Conservation (phyloP, 352 stramenopile genomes). For the Saprolegnia parasitica region DNA sequence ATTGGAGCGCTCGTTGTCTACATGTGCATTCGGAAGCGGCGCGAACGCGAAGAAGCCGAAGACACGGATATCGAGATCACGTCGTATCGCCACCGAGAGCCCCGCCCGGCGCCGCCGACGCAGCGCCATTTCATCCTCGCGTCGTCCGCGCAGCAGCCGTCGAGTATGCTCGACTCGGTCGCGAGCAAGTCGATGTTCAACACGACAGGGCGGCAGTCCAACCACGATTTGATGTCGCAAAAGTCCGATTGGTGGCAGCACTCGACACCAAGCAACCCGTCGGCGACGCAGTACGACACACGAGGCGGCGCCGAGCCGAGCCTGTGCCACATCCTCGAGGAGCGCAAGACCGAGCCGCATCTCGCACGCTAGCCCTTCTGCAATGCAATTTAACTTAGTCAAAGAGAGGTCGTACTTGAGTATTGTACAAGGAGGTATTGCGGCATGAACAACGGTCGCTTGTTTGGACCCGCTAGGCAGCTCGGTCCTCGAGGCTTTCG, state of each 20-base stretch:
- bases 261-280: not conserved
- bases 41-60: not conserved
- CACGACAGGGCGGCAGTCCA: conserved; percentile 6
- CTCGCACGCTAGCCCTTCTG: too few species aligned
- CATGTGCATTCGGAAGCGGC: not conserved
- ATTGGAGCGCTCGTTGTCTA: not conserved
- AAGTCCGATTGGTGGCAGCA: conserved; percentile 16
- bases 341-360: not conserved
- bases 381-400: too few species aligned
- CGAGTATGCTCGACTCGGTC: not conserved
- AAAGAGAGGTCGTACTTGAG: too few species aligned
- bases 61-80: not conserved
- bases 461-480: too few species aligned
- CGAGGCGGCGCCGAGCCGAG: not conserved
- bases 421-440: too few species aligned
- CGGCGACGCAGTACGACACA: not conserved
- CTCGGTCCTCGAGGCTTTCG: too few species aligned
- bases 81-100: too few species aligned
- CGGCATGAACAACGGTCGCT: too few species aligned
- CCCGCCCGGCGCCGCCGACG: too few species aligned
- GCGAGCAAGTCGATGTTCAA: conserved; percentile 13
- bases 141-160: not conserved
- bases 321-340: not conserved
- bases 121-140: not conserved
- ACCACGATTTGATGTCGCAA: conserved; percentile 9